phyloP scores from a whole-genome alignment of 2,329 filamentous ascomycete species.

The Ceratocystiopsis sp. region DNA sequence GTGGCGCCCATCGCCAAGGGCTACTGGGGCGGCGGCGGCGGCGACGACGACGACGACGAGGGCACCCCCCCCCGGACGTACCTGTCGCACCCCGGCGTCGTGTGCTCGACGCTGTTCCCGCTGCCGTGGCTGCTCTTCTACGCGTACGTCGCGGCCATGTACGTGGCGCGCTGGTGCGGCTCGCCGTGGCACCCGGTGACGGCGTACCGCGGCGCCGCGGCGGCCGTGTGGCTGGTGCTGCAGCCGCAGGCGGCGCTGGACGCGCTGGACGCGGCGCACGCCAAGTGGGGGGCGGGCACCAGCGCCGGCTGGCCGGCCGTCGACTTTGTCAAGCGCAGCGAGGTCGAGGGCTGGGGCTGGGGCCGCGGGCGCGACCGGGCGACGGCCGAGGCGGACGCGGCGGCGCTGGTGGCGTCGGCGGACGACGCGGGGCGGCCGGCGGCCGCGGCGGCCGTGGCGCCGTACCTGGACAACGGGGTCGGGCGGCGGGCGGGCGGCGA shows the following conservation, averaged over 20 bases:
- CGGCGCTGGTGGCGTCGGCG: slow-evolving; percentile 4
- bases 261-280: slow-evolving; percentile 30
- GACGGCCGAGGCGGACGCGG: slow-evolving; percentile 13
- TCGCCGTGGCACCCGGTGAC: slow-evolving; percentile 74
- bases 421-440: too few species aligned
- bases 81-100: slow-evolving; percentile 72
- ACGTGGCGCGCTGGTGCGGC: slow-evolving; percentile 58
- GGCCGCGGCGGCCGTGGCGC: background rate
- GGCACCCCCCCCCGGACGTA: slow-evolving; percentile 36
- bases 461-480: slow-evolving; percentile 27
- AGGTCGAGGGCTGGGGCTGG: slow-evolving; percentile 77
- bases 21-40: slow-evolving; percentile 31
- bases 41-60: slow-evolving; percentile 8
- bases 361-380: slow-evolving; percentile 33
- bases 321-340: slow-evolving; percentile 47
- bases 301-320: slow-evolving; percentile 37
- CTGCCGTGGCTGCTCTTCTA: slow-evolving; percentile 53
- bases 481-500: slow-evolving; percentile 30
- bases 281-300: slow-evolving; percentile 75
- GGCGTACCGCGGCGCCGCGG: slow-evolving; percentile 60
- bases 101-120: slow-evolving; percentile 65
- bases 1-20: slow-evolving; percentile 36
- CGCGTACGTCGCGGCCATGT: slow-evolving; percentile 50
- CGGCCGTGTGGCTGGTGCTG: slow-evolving; percentile 64
- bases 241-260: slow-evolving; percentile 46